Evolutionary conservation across 2,329 filamentous ascomycete genomes (phyloP).

Genomic region (Fusarium oxysporum): DNA sequence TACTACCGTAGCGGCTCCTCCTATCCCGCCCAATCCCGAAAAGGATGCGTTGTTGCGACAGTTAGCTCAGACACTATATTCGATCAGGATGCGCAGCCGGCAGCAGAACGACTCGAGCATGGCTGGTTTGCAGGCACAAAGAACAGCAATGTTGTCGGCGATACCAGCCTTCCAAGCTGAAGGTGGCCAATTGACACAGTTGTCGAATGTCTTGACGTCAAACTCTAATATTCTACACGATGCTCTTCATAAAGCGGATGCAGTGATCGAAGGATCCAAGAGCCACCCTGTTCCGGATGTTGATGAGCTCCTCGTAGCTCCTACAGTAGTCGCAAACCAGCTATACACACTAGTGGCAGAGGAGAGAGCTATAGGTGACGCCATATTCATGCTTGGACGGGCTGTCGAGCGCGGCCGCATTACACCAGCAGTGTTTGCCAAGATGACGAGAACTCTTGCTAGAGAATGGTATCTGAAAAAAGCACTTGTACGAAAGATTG

Average conservation of each 20-base stretch:
- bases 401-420: slow-evolving; percentile 80
- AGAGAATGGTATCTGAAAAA: slow-evolving; percentile 88
- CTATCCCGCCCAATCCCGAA: slow-evolving; percentile 94
- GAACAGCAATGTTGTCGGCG: slow-evolving; percentile 78
- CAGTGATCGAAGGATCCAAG: slow-evolving; percentile 78
- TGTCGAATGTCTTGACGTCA: slow-evolving; percentile 76
- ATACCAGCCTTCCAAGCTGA: slow-evolving; percentile 79
- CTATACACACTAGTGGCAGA: slow-evolving; percentile 90
- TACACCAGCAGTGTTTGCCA: slow-evolving; percentile 78
- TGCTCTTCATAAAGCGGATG: slow-evolving; percentile 82
- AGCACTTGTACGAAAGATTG: slow-evolving; percentile 82
- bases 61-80: slow-evolving; percentile 76
- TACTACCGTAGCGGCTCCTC: slow-evolving; percentile 74
- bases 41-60: slow-evolving; percentile 88
- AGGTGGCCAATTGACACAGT: slow-evolving; percentile 74
- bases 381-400: slow-evolving; percentile 83
- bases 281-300: slow-evolving; percentile 78
- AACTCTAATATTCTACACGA: slow-evolving; percentile 85
- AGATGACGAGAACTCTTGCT: slow-evolving; percentile 79
- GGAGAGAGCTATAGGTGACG: slow-evolving; percentile 86
- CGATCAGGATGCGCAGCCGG: slow-evolving; percentile 75
- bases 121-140: slow-evolving; percentile 81
- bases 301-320: slow-evolving; percentile 92
- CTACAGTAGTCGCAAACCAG: slow-evolving; percentile 92
- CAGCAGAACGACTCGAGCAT: slow-evolving; percentile 80